Evolutionary conservation across 1,284 basidiomycete species (phyloP), one percentile per base, ranked within the genome.

Genomic region (Schizophyllum commune): DNA sequence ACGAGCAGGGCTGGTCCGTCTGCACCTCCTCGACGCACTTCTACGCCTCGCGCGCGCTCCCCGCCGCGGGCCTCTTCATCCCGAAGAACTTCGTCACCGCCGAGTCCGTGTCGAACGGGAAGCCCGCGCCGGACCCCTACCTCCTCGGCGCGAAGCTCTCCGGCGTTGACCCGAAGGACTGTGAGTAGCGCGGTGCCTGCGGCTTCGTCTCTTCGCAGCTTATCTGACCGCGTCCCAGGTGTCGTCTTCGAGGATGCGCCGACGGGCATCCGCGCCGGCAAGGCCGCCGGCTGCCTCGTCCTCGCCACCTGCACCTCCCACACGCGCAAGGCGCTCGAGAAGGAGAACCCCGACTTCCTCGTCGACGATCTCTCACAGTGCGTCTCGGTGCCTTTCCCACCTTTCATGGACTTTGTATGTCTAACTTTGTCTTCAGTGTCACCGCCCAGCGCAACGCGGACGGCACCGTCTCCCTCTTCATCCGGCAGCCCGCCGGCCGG

Each of bases 231-330:
- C 52, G 52, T 52, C 33, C 59, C 58, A 90, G 89, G 87, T 68
- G 77, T 94, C 62, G 92, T 94, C 5, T 78, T 94, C 13, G 92
- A 94, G 69, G 92, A 94, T 70, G 92, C 92, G 0, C 88, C 91
- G 3, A 86, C 88, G 5, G 92, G 92, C 0, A 75, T 94, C 60
- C 79, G 76, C 63, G 79, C 89, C 17, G 92, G 91, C 8, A 83
- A 82, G 55, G 84, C 86, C 5, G 87, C 91, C n/a, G 91, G 91
- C 17, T 79, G 86, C 55, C 79, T 73, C 55, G 89, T 89, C 0
- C 77, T 94, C 13, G 92, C 86, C 0, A 88, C 93, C 1, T 91
- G 89, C 68, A 94, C 92, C n/a, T 90, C 88, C 5, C 62, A 62
- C 57, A 62, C 58, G 19, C 58, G 60, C 47, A 61, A 56, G 27